Base-by-base conservation (phyloP, 495 filamentous ascomycete genomes). In the Aspergillus bertholletiae region DNA sequence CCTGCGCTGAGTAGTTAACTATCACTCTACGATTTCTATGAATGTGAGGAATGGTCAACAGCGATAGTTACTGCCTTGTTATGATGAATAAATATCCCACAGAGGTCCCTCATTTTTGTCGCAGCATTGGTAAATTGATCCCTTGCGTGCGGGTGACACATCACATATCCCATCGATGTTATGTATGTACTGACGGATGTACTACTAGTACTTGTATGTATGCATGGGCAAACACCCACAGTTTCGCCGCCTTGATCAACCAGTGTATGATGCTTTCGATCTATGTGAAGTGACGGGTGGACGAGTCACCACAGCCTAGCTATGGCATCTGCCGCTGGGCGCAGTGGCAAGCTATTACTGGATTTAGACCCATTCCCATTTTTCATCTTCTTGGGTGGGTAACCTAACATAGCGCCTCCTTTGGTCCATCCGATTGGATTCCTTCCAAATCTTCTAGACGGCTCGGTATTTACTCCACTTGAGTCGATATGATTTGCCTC, bases 341-440 rank as follows among this genome's bases (percentile, higher is more conserved):
- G 26, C 26, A 21, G 39, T 43, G 39, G 39, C 39, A 18, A 39
- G 13, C 39, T 43, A 18, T 41, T 35, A 34, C 26, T 54, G 43
- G 18, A 37, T 53, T 35, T 21, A 7, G 39, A 34, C n/a, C 47
- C 34, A 20, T 8, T 55, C 45, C 43, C 47, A 37, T 54, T 28
- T 48, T 56, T n/a, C 28, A 37, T 40, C n/a, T 39, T 46, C 40
- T 39, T 40, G 26, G 2, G 20, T 40, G 26, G 40, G n/a, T 32
- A 27, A 41, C 5, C 40, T 45, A 37, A 32, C 37, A 22, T 51
- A 51, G 54, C 46, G 37, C 32, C 23, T 43, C 30, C 46, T 57
- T 47, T 48, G 32, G 26, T 44, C 45, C 55, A 56, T 60, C 58
- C 53, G 52, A 64, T 60, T 60, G 57, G 61, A 53, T 52, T 34